Evolutionary conservation across 148 eudicot genomes (phyloP).

Genomic region (Chenopodium formosanum): DNA sequence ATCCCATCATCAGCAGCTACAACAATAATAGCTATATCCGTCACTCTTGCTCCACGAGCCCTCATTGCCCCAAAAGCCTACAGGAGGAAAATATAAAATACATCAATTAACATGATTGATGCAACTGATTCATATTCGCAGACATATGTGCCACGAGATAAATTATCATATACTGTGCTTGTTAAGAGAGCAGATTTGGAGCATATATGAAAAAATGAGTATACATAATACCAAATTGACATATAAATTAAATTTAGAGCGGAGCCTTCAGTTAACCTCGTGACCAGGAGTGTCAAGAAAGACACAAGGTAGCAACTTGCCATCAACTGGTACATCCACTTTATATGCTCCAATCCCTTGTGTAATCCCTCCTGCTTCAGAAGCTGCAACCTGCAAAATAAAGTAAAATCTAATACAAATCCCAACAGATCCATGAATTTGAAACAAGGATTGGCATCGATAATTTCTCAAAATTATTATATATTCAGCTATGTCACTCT

Average conservation of each 20-base stretch:
- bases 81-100: constrained; percentile 18
- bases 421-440: neutral
- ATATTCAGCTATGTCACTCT: neutral
- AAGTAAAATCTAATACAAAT: constrained; percentile 20
- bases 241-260: neutral
- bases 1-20: constrained; percentile 99
- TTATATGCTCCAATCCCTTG: constrained; percentile 99
- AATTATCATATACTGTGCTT: neutral
- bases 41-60: constrained; percentile 98
- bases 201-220: neutral
- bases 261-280: constrained; percentile 43
- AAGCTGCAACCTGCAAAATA: constrained; percentile 79
- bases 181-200: neutral
- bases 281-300: constrained; percentile 99
- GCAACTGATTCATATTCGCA: neutral
- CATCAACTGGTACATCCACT: constrained; percentile 83
- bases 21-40: constrained; percentile 91
- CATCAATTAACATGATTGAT: constrained; percentile 16
- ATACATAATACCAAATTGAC: constrained; percentile 10
- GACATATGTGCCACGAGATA: neutral
- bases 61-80: constrained; percentile 99
- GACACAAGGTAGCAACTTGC: constrained; percentile 68
- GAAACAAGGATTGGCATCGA: neutral
- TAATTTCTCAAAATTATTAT: neutral
- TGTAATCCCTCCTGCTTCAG: constrained; percentile 98